These are phyloP conservation scores for Kluyveromyces sp. DNA, from an alignment of 1,139 yeast species.

Conservation along the genomic window DNA sequence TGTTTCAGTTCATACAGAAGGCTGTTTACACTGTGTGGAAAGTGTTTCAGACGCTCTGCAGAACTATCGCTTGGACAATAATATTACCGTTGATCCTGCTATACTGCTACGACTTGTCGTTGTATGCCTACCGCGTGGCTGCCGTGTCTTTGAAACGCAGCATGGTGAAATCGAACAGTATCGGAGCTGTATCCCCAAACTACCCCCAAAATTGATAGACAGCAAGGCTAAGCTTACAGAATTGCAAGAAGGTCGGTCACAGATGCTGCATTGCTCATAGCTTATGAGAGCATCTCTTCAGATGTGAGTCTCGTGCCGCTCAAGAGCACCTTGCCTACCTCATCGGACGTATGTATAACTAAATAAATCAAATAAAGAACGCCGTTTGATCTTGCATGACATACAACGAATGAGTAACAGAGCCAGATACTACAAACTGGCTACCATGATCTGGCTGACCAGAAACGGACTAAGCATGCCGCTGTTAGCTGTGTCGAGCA, in stretches of 20 bases:
- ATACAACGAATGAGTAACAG: not conserved
- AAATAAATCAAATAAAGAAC: not conserved
- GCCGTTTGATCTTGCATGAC: not conserved
- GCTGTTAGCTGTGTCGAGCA: too few relatives aligned
- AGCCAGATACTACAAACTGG: not conserved
- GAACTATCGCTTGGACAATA: constrained; percentile 14
- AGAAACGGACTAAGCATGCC: too few relatives aligned
- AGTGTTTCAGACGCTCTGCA: constrained; percentile 9
- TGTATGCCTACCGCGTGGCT: constrained; percentile 15
- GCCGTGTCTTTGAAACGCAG: not conserved
- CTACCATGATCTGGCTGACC: not conserved
- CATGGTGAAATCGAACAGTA: not conserved
- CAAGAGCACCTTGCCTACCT: not conserved
- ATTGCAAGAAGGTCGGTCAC: too few relatives aligned
- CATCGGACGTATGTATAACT: not conserved
- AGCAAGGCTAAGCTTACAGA: not conserved
- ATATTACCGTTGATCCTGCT: constrained; percentile 15
- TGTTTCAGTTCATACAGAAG: constrained; percentile 9
- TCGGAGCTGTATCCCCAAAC: not conserved
- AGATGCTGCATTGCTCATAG: too few relatives aligned
- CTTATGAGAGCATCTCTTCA: too few relatives aligned
- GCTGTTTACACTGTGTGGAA: constrained; percentile 1
- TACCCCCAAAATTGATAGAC: not conserved
- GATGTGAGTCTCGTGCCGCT: not conserved
- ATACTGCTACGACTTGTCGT: constrained; percentile 16